A percentile compares a stretch with the other conserved stretches of the same genome.
These are phyloP conservation scores for Rhodamnia rubescens DNA, from an alignment of 345 rosid genomes.

Conservation along the genomic window DNA sequence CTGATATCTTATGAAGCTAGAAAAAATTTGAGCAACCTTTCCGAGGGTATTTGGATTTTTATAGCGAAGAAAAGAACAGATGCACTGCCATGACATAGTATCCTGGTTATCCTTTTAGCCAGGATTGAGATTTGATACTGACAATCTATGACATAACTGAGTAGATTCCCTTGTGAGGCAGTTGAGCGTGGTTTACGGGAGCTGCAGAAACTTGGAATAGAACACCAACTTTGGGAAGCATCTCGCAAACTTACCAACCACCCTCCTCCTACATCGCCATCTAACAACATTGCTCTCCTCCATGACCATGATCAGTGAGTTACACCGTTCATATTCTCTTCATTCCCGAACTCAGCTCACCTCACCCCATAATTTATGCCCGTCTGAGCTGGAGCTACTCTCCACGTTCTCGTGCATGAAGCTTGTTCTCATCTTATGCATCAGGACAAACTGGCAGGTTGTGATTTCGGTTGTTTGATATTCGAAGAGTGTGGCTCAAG, in stretches of 20 bases:
- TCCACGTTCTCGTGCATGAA: not conserved
- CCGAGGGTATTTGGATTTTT: not conserved
- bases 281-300: conserved; percentile 9
- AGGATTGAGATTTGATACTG: not conserved
- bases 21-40: not conserved
- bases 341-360: not conserved
- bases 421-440: not conserved
- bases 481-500: not conserved
- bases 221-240: conserved; percentile 87
- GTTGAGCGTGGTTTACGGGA: conserved; percentile 75
- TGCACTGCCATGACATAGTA: not conserved
- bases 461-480: not conserved
- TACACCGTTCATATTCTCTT: not conserved
- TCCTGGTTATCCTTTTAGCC: not conserved
- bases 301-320: not conserved
- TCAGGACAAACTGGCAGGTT: not conserved
- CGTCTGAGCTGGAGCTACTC: not conserved
- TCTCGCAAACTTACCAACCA: conserved; percentile 57
- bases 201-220: conserved; percentile 78
- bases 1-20: not conserved
- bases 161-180: conserved; percentile 7
- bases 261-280: conserved; percentile 7
- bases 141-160: not conserved
- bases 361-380: not conserved
- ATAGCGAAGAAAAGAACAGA: not conserved